Conservation (phyloP, 2,329 filamentous ascomycete species). For the Sarocladium brachiariae region DNA sequence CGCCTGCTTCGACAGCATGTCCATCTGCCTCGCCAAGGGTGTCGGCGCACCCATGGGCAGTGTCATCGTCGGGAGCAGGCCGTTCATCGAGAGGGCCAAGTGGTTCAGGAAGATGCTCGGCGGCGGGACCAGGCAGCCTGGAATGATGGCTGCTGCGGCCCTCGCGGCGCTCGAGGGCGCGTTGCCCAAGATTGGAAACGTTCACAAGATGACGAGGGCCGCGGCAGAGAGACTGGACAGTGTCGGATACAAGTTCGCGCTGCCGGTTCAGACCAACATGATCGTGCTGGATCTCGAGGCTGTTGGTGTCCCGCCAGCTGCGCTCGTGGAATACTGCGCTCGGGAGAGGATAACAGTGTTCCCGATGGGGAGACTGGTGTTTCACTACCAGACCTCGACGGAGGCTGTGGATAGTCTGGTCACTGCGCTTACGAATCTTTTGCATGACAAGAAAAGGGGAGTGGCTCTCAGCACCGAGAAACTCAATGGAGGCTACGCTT, state of each 20-base stretch:
- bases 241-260: constrained; percentile 17
- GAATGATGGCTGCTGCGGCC: constrained; percentile 63
- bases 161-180: constrained; percentile 48
- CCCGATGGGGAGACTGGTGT: constrained; percentile 10
- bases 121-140: constrained; percentile 63
- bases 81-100: constrained; percentile 28
- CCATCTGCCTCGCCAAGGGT: constrained; percentile 71
- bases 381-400: constrained; percentile 10
- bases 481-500: background rate
- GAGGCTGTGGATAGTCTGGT: constrained; percentile 6
- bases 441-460: constrained; percentile 12
- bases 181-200: constrained; percentile 16
- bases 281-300: constrained; percentile 18
- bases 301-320: constrained; percentile 10
- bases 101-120: constrained; percentile 59
- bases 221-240: constrained; percentile 13
- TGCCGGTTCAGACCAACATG: constrained; percentile 23
- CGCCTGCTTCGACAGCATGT: constrained; percentile 62
- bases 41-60: constrained; percentile 72
- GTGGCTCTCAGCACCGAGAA: background rate
- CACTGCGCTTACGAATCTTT: constrained; percentile 3
- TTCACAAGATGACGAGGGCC: constrained; percentile 16
- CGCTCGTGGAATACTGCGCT: constrained; percentile 11
- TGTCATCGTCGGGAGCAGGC: constrained; percentile 51
- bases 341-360: constrained; percentile 8